Base-by-base conservation (phyloP, 78 protist species). In the Tieghemostelium lacteum region DNA sequence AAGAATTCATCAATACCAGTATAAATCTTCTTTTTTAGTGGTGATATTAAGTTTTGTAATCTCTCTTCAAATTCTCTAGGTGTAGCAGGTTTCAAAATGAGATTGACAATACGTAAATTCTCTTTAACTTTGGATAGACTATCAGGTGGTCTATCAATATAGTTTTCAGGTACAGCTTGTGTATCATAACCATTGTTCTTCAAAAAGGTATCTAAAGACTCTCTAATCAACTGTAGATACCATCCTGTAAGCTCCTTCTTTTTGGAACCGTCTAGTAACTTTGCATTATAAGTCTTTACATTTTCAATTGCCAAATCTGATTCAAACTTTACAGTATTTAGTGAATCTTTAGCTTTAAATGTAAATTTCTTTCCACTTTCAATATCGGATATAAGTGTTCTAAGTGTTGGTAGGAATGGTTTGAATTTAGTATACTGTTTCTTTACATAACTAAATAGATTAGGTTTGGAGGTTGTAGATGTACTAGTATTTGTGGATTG, bases 31-130 rank as follows among this genome's bases (percentile, higher is more conserved):
- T 55, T 40, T 37, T 83, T 66, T 7, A 83, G 40, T 19, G 91
- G 91, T 20, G 57, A 8, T 20, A 69, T 83, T 40, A 83, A 63
- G 45, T 42, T 24, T 24, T 69, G n/a, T 31, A 83, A 39, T 17
- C 91, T 67, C 12, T 83, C 63, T 36, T 83, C 78, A 45, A 55
- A 33, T 12, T 69, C 91, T 0, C n/a, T 20, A 10, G 22, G 63
- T 12, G 70, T 69, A 8, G 36, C n/a, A 28, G 91, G 91, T 28
- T 58, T 50, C 1, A 83, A n/a, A 0, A 83, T 78, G 7, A 69
- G 24, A 45, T 83, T 83, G 31, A 83, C 75, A 62, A 83, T 83
- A 22, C 91, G n/a, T 6, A 83, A 45, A 39, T 83, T 83, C 29
- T 83, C 91, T 57, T 63, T 72, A 2, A 83, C 91, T 45, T 69